Base-by-base conservation (phyloP, 2,329 filamentous ascomycete species). In the Xylaria sp. region DNA sequence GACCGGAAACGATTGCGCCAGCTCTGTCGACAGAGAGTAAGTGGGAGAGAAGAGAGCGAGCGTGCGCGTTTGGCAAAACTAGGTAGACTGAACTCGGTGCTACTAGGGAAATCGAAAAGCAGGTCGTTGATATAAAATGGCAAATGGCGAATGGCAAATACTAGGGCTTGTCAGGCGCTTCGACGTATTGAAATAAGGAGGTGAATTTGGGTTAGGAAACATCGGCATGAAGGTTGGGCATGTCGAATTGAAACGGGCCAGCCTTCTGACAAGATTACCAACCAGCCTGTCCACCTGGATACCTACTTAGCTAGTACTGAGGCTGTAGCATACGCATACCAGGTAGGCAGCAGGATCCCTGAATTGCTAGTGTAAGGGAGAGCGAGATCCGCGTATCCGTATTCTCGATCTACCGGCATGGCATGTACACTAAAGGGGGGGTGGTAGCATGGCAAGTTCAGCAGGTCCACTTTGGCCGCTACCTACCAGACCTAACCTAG, bases 351-450 rank as follows among this genome's bases (percentile, higher is more conserved):
- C 42, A 55, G 38, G 29, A 49, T 55, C 44, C 44, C 62, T 51
- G 27, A 25, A 42, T 54, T 13, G 27, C 25, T 51, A 33, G 47
- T 39, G 22, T 53, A 39, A 47, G 29, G 44, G 39, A 25, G 53
- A 31, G 63, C 67, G 64, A 60, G 59, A 42, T 33, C 67, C 45
- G 63, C 67, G 67, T 69, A 69, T 63, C 60, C 67, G 67, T 69
- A 69, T 69, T 63, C 61, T 47, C 49, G 59, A 57, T 57, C 50
- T 44, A 36, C 29, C 53, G 51, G 57, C 22, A 44, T 55, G 42
- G 22, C 45, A 58, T 11, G 17, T 47, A 29, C n/a, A n/a, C n/a
- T 36, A 22, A 36, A 13, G 33, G 17, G 20, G 10, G 39, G 22
- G 29, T 11, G 33, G 29, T 39, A 55, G 20, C 27, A 63, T 49